Base-by-base conservation (phyloP, 169 alveolate species). In the Eimeria falciformis region DNA sequence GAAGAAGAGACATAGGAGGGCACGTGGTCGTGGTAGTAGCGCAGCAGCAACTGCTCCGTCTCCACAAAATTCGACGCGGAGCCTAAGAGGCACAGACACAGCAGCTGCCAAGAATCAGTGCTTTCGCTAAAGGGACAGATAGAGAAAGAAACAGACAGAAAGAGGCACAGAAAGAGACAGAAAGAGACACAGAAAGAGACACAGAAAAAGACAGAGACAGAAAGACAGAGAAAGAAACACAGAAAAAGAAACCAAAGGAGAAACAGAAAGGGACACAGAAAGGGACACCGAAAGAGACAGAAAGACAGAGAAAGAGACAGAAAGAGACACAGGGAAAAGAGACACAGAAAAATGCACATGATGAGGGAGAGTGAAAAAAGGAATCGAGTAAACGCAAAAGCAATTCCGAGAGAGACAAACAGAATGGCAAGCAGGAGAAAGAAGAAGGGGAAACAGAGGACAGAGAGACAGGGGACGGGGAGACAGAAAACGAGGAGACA, bases 41-140 rank as follows among this genome's bases (percentile, higher is more conserved):
- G 58, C 71, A 87, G 77, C 73, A 87, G 86, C 75, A 97, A 94
- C 95, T 97, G 97, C 94, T 98, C 99, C 18, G 98, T 96, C 95
- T 97, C 99, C 3, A 97, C 99, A 82, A 95, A 95, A 93, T 98
- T 98, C 3, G 98, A 91, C 47, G 90, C 95, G 53, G 86, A 45
- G 1, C 96, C 96, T 47, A 75, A 56, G 50, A 45, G 86, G 46
- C 12, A 45, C 86, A 77, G 69, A 65, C 18, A 18, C 86, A 40
- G 65, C n/a, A n/a, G n/a, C n/a, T n/a, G n/a, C n/a, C n/a, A n/a
- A n/a, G n/a, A n/a, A n/a, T n/a, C n/a, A n/a, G n/a, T n/a, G n/a
- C n/a, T n/a, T n/a, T n/a, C n/a, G n/a, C n/a, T n/a, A n/a, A 9
- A 66, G 40, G 37, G 33, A 4, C 17, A 5, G 27, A 4, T 25